These are phyloP conservation scores for Phyllostachys edulis DNA, from an alignment of 176 grass and related monocot species.

Conservation along the genomic window DNA sequence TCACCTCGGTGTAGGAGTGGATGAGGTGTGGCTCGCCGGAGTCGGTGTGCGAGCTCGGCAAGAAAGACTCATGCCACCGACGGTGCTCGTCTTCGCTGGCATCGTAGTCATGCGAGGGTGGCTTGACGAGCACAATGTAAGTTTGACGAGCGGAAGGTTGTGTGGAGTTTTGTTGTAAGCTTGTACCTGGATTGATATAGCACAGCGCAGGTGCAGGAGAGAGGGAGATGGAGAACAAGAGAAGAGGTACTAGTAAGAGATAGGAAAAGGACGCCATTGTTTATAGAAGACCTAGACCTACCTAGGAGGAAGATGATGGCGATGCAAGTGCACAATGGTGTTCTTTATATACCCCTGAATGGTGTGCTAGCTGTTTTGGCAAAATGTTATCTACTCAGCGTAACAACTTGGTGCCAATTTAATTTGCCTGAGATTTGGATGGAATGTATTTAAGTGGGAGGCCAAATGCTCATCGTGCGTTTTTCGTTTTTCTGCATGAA, in stretches of 20 bases:
- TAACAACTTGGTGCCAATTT: not conserved
- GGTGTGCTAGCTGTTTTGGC: not conserved
- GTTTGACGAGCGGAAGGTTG: not conserved
- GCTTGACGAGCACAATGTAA: conserved; percentile 31
- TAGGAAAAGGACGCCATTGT: not conserved
- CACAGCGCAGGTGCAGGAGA: not conserved
- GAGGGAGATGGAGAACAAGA: not conserved
- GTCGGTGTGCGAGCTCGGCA: not conserved
- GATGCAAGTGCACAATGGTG: not conserved
- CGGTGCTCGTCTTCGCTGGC: not conserved
- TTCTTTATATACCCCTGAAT: not conserved
- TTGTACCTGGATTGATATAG: not conserved
- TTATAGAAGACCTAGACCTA: too few relatives aligned
- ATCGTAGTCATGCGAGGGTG: not conserved
- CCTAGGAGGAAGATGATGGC: not conserved
- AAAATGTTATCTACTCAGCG: not conserved
- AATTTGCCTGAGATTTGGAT: not conserved
- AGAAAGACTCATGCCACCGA: conserved; percentile 46
- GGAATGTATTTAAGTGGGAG: not conserved
- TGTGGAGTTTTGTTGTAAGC: not conserved
- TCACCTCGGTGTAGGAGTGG: conserved; percentile 37
- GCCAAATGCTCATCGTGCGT: not conserved
- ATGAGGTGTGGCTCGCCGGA: conserved; percentile 26
- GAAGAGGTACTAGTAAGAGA: not conserved
- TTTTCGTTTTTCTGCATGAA: too few relatives aligned